Conservation (phyloP, 306 rosid genomes). For the Quercus bicolor region DNA sequence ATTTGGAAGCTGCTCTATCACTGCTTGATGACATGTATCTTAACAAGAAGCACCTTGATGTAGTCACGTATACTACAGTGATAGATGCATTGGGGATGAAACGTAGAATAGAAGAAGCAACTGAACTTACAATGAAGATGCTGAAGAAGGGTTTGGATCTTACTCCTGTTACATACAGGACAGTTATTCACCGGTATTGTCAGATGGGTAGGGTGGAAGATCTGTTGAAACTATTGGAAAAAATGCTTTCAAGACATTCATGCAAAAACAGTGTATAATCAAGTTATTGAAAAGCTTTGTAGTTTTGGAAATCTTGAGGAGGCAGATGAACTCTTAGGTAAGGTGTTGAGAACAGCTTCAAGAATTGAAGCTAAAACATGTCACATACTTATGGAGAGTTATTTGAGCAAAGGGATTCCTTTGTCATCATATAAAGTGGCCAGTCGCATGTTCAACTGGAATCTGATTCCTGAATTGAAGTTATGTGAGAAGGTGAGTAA, state of each 20-base stretch:
- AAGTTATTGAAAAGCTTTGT: constrained; percentile 83
- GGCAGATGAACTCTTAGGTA: constrained; percentile 68
- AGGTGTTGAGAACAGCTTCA: constrained; percentile 87
- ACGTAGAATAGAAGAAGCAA: constrained; percentile 71
- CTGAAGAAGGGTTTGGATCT: constrained; percentile 69
- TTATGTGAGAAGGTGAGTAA: constrained; percentile 76
- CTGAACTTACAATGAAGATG: constrained; percentile 58
- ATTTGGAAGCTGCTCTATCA: constrained; percentile 70
- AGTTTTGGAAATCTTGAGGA: constrained; percentile 61
- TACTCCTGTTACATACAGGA: constrained; percentile 76
- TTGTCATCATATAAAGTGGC: constrained; percentile 78
- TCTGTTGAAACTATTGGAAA: constrained; percentile 57
- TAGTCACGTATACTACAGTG: constrained; percentile 68
- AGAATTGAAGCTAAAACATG: constrained; percentile 72
- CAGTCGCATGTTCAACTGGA: constrained; percentile 73
- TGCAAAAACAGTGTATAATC: constrained; percentile 62
- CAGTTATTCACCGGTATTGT: constrained; percentile 71
- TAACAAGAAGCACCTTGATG: constrained; percentile 78
- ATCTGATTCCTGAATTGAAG: constrained; percentile 74
- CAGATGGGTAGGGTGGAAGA: constrained; percentile 62
- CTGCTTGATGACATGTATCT: constrained; percentile 84
- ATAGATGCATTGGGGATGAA: constrained; percentile 70
- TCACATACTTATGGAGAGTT: constrained; percentile 68
- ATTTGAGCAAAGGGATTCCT: constrained; percentile 54
- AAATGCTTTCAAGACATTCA: constrained; percentile 57